phyloP scores from a whole-genome alignment of 139 green algal species.

The Dunaliella sp. region DNA sequence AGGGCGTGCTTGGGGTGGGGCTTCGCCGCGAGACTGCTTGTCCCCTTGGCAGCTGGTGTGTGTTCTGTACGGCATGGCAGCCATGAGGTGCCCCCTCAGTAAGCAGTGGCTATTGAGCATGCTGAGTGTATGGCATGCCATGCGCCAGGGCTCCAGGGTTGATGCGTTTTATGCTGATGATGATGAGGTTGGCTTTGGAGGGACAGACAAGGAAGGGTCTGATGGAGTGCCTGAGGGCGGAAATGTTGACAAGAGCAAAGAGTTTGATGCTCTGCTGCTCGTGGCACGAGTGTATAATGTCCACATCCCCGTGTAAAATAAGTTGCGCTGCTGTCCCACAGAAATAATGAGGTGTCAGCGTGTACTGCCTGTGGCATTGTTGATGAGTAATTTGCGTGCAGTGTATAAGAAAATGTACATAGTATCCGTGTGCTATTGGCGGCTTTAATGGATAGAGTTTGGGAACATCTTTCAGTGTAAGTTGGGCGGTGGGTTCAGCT shows the following conservation, averaged over 20 bases:
- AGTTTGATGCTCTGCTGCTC: not conserved
- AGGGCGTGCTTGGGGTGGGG: not conserved
- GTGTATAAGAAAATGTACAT: too few species aligned
- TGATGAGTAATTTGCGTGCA: too few species aligned
- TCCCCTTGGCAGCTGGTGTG: not conserved
- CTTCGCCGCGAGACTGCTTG: not conserved
- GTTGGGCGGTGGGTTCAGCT: too few species aligned
- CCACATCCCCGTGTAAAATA: not conserved
- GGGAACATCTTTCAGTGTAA: too few species aligned
- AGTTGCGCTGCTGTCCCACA: too few species aligned
- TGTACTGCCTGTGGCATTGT: too few species aligned
- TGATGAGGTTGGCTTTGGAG: not conserved
- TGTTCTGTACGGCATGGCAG: not conserved
- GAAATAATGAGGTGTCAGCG: too few species aligned
- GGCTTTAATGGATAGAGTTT: too few species aligned
- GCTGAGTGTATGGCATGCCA: not conserved
- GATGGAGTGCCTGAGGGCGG: not conserved
- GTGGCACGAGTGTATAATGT: not conserved
- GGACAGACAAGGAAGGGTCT: not conserved
- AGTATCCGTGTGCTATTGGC: too few species aligned
- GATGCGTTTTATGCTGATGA: not conserved
- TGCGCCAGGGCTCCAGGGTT: not conserved
- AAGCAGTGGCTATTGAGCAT: not conserved
- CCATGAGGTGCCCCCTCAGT: not conserved
- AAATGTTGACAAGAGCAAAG: too few species aligned